These are phyloP conservation scores for Plasmodium ovale DNA, from an alignment of 169 alveolate genomes.

Conservation along the genomic window DNA sequence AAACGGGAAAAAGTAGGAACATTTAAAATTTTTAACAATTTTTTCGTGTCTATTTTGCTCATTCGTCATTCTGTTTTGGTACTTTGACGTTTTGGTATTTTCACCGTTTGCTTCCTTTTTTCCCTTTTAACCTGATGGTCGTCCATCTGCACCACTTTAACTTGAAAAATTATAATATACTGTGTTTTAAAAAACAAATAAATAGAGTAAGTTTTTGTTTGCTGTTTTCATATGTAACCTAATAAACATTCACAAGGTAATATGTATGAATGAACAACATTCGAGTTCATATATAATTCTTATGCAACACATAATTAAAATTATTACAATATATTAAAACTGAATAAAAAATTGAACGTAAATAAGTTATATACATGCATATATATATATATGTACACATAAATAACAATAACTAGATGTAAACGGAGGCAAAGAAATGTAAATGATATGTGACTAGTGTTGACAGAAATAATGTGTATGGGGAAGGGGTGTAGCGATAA, in stretches of 20 bases:
- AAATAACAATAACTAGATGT: background rate
- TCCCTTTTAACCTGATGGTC: background rate
- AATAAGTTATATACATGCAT: background rate
- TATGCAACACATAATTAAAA: no score
- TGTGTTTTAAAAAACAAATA: conserved; percentile 18
- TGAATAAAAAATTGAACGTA: background rate
- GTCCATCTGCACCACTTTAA: background rate
- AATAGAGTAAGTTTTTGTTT: background rate
- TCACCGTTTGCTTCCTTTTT: conserved; percentile 8
- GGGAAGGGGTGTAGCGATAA: no score
- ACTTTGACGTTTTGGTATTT: background rate
- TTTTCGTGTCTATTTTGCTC: no score
- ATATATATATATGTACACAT: background rate
- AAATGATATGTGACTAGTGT: no score
- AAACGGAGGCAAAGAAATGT: no score
- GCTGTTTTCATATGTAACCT: background rate
- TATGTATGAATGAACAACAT: background rate
- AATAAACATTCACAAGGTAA: conserved; percentile 3
- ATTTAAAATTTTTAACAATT: no score
- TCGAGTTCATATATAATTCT: background rate
- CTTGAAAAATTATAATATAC: conserved; percentile 5
- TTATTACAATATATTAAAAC: background rate
- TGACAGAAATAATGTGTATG: no score
- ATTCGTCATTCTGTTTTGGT: no score
- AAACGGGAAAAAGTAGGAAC: no score